phyloP scores from a whole-genome alignment of 495 filamentous ascomycete species.

The Podospora bellae-mahoneyi region DNA sequence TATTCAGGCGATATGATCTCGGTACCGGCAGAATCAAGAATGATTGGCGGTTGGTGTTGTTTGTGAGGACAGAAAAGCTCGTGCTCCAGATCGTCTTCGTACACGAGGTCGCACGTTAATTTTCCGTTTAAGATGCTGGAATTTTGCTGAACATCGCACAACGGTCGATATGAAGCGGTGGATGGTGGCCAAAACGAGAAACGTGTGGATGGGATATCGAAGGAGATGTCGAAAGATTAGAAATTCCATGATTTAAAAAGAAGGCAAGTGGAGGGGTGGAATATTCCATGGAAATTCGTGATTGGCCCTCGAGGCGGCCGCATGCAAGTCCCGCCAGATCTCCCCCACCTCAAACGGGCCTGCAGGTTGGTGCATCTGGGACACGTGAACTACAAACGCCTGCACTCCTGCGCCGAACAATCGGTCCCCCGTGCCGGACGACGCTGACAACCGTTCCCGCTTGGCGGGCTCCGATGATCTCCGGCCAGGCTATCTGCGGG shows the following conservation, averaged over 20 bases:
- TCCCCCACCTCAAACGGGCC: constrained; percentile 18
- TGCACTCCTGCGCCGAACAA: constrained; percentile 2
- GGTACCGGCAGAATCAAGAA: constrained; percentile 28
- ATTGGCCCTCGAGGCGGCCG: constrained; percentile 9
- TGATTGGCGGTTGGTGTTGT: constrained; percentile 21
- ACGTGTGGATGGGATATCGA: not conserved
- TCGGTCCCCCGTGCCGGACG: not conserved
- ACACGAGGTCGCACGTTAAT: constrained; percentile 8
- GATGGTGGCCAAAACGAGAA: not conserved
- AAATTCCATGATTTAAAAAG: not conserved
- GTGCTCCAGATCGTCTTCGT: constrained; percentile 7
- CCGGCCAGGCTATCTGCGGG: not conserved
- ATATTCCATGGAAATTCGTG: constrained; percentile 4
- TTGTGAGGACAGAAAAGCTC: constrained; percentile 3
- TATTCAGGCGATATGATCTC: constrained; percentile 4
- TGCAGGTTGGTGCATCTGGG: constrained; percentile 22
- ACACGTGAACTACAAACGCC: constrained; percentile 20
- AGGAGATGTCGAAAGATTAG: too few relatives aligned
- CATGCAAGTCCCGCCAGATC: constrained; percentile 11
- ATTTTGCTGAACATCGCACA: not conserved
- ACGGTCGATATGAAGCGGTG: not conserved
- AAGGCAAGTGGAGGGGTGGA: not conserved
- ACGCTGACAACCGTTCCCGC: constrained; percentile 11
- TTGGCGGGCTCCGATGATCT: constrained; percentile 19
- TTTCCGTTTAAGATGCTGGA: not conserved